A percentile compares a stretch with the other conserved stretches of the same genome.
phyloP scores from a whole-genome alignment of 176 grass and related monocot genomes.

The Phoenix roebelenii region DNA sequence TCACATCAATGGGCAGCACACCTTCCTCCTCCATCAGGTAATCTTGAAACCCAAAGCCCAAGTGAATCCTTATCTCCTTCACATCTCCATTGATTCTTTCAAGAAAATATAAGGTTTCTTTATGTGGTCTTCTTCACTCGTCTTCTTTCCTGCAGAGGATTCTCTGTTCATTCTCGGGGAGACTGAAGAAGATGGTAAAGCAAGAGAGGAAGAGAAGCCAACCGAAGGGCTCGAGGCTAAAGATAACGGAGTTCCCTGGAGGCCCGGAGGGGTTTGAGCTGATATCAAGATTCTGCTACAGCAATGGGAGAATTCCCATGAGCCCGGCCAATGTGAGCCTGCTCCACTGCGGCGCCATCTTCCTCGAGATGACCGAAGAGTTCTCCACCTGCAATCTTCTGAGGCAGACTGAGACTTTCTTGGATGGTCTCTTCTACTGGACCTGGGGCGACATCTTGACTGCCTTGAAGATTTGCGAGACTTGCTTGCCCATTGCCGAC shows the following conservation, averaged over 20 bases:
- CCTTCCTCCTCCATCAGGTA: constrained; percentile 86
- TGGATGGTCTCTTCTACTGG: constrained; percentile 68
- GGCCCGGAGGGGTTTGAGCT: constrained; percentile 69
- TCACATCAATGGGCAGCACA: constrained; percentile 74
- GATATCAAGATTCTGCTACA: constrained; percentile 72
- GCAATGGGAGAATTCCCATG: constrained; percentile 48
- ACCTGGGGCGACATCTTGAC: constrained; percentile 56
- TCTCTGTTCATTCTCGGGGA: constrained; percentile 68
- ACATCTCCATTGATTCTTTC: background rate
- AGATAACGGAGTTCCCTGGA: constrained; percentile 56
- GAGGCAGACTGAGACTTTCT: constrained; percentile 44
- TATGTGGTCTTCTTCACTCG: background rate
- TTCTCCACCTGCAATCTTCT: constrained; percentile 64
- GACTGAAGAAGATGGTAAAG: constrained; percentile 42
- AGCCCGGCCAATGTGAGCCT: constrained; percentile 49
- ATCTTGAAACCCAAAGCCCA: too few relatives aligned
- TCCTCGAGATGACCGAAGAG: constrained; percentile 83
- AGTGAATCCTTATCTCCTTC: too few relatives aligned
- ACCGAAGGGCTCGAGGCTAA: constrained; percentile 8
- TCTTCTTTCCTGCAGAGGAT: constrained; percentile 39
- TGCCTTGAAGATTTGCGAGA: constrained; percentile 56
- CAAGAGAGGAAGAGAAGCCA: constrained; percentile 34
- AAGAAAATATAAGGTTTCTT: too few relatives aligned
- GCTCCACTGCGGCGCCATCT: constrained; percentile 53
- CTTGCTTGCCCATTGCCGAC: constrained; percentile 25